Evolutionary conservation across 805 yeast species (phyloP), one percentile per base, ranked within the genome.

Genomic region (Pichia californica): DNA sequence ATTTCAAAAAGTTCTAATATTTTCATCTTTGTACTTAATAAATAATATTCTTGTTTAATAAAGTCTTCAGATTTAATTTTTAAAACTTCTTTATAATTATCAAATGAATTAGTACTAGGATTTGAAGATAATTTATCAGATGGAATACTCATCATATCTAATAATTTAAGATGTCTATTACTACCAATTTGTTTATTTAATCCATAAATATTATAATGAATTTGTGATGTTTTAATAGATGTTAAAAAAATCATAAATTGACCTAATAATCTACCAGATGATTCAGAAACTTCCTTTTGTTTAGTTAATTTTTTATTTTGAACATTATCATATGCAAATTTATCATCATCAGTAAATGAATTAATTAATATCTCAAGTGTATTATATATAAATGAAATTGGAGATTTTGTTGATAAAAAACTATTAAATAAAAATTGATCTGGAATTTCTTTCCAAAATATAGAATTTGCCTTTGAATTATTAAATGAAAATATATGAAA

Each of bases 181-280:
- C 75, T 73, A 0, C 86, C 86, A 26, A 76, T 41, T 4, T 68
- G 48, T 45, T 81, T 55, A 54, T 76, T 79, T 37, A 81, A 58
- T 0, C 86, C 84, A 51, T 64, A 74, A 36, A 76, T 63, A 51
- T 67, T 61, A 52, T 74, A 46, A 14, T 40, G 41, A 29, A 44
- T 40, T 27, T 44, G 47, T 7, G 25, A n/a, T 4, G 47, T 44
- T 19, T 19, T 18, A 7, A 44, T 15, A 26, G 21, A 35, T 7
- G 36, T 34, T 28, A 44, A 31, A 20, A 44, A 23, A 23, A 36
- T 36, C 43, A 44, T 44, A 7, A 19, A 20, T 29, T 44, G 44
- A n/a, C 40, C 47, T 16, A 44, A 31, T 7, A 37, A 30, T 18
- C 38, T 39, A 11, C 36, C 7, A 3, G 43, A 36, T 5, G 23